Conservation (phyloP, 768 basidiomycete species). For the Leccinum aurantiacum region DNA sequence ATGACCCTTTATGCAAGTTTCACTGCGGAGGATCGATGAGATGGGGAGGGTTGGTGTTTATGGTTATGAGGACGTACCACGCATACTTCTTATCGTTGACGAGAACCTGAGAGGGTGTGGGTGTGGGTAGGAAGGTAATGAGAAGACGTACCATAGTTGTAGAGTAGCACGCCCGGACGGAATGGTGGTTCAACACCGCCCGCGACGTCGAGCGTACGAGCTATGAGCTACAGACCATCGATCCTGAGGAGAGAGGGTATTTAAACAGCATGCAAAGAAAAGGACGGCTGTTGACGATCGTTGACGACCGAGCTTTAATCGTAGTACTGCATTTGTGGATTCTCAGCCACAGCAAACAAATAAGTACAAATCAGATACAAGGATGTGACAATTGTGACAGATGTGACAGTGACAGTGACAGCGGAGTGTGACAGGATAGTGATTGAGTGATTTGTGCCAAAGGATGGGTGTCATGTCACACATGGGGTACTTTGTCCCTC, state of each 20-base stretch:
- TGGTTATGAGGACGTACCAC: slow-evolving; percentile 52
- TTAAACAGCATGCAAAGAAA: slow-evolving; percentile 45
- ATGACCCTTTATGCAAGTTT: slow-evolving; percentile 94
- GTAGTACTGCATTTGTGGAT: slow-evolving; percentile 10
- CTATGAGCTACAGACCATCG: slow-evolving; percentile 39
- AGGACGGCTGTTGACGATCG: slow-evolving; percentile 48
- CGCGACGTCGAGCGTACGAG: slow-evolving; percentile 57
- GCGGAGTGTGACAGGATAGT: slow-evolving; percentile 4
- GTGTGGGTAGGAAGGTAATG: slow-evolving; percentile 2
- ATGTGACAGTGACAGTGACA: slow-evolving; percentile 15
- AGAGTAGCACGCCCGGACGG: slow-evolving; percentile 33
- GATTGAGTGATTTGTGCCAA: slow-evolving; percentile 34
- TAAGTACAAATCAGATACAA: slow-evolving; percentile 15
- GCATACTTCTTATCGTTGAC: slow-evolving; percentile 80
- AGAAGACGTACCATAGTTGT: slow-evolving; percentile 39
- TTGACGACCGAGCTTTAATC: slow-evolving; percentile 43
- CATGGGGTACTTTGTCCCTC: slow-evolving; percentile 10
- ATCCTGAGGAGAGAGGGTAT: slow-evolving; percentile 33
- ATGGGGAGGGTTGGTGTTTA: slow-evolving; percentile 1
- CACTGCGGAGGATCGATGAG: slow-evolving; percentile 44
- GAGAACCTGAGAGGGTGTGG: slow-evolving; percentile 49
- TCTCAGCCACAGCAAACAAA: slow-evolving; percentile 29
- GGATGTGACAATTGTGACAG: background rate
- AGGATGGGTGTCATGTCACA: slow-evolving; percentile 14
- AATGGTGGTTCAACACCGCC: slow-evolving; percentile 47